A percentile compares a stretch with the other conserved stretches of the same genome.
These are phyloP conservation scores for Fusarium compactum DNA, from an alignment of 2,329 filamentous ascomycete genomes.

Conservation along the genomic window DNA sequence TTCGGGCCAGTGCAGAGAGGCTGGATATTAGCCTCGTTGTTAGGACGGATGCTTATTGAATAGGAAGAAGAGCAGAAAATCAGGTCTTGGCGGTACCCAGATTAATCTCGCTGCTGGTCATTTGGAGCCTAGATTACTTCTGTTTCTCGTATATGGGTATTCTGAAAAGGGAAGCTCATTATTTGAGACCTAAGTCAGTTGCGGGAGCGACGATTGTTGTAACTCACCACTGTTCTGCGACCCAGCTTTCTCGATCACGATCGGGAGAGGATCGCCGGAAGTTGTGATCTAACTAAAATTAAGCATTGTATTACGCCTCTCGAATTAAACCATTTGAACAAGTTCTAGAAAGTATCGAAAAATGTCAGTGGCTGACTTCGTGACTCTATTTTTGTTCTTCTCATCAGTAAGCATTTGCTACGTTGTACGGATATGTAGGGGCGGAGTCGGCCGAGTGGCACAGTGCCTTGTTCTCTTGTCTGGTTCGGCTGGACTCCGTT, in stretches of 20 bases:
- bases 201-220: slow-evolving; percentile 2
- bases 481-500: slow-evolving; percentile 26
- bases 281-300: neutral
- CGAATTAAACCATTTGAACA: neutral
- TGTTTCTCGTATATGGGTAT: slow-evolving; percentile 4
- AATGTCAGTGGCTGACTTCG: slow-evolving; percentile 16
- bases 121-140: neutral
- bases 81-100: slow-evolving; percentile 9
- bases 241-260: slow-evolving; percentile 15
- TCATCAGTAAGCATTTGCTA: slow-evolving; percentile 28
- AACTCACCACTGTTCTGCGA: neutral
- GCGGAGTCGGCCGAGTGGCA: slow-evolving; percentile 43
- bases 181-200: slow-evolving; percentile 18
- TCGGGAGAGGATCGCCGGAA: slow-evolving; percentile 4
- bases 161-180: slow-evolving; percentile 23
- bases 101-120: slow-evolving; percentile 9
- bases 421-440: slow-evolving; percentile 1
- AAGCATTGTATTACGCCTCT: neutral
- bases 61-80: neutral
- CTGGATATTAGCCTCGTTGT: slow-evolving; percentile 5
- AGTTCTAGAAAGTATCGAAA: neutral
- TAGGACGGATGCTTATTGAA: neutral
- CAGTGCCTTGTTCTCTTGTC: slow-evolving; percentile 32
- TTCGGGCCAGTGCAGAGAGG: slow-evolving; percentile 4
- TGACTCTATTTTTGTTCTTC: slow-evolving; percentile 16